Evolutionary conservation across 768 basidiomycete genomes (phyloP).

Genomic region (Chalciporus chontae): DNA sequence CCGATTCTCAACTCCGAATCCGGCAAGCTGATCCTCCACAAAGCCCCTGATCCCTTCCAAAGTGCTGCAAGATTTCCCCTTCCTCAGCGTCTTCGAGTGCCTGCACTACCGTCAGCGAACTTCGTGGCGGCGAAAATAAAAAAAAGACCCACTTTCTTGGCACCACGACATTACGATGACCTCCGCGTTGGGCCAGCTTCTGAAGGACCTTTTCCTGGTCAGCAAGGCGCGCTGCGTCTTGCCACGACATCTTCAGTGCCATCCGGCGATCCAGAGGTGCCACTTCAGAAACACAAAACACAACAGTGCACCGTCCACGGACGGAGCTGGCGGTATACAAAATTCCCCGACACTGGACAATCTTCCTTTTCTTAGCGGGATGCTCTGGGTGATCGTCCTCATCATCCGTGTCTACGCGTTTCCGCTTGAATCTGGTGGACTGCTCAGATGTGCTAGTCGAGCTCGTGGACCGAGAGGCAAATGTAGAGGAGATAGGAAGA

Average conservation of each 20-base stretch:
- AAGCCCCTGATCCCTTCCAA: too few relatives aligned
- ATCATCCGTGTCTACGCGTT: too few relatives aligned
- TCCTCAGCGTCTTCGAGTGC: constrained; percentile 11
- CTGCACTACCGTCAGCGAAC: neutral
- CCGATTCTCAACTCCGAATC: too few relatives aligned
- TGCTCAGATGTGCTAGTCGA: too few relatives aligned
- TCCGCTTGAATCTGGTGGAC: too few relatives aligned
- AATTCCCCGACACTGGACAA: neutral
- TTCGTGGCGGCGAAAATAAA: neutral
- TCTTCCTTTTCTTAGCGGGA: constrained; percentile 8
- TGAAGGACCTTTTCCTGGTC: constrained; percentile 1
- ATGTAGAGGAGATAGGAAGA: too few relatives aligned
- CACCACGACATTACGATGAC: constrained; percentile 1
- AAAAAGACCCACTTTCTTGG: neutral
- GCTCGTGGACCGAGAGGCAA: too few relatives aligned
- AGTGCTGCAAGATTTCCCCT: too few relatives aligned
- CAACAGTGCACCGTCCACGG: constrained; percentile 9
- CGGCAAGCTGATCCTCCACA: too few relatives aligned
- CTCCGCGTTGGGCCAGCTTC: neutral
- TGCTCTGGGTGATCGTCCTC: too few relatives aligned
- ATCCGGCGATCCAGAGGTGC: neutral
- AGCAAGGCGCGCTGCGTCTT: neutral
- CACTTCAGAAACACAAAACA: constrained; percentile 2
- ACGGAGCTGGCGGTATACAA: constrained; percentile 10
- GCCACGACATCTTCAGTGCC: constrained; percentile 9